These are phyloP conservation scores for Omphalotus guepiniiformis DNA, from an alignment of 768 basidiomycete genomes.

Conservation along the genomic window DNA sequence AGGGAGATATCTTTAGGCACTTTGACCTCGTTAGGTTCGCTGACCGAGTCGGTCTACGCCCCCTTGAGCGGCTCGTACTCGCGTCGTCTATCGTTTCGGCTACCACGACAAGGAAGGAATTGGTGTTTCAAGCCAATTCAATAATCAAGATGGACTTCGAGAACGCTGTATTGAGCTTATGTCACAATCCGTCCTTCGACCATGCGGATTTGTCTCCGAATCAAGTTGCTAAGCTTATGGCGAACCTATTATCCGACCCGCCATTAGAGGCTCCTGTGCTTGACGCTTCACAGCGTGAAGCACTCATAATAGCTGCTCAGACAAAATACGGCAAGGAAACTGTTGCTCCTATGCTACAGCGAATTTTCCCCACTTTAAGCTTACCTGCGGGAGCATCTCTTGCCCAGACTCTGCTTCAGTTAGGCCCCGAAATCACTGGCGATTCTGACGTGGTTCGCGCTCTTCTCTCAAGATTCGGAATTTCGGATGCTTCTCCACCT, in stretches of 20 bases:
- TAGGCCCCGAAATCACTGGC: conserved; percentile 75
- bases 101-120: conserved; percentile 48
- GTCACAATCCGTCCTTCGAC: conserved; percentile 79
- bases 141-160: conserved; percentile 79
- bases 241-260: conserved; percentile 72
- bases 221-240: conserved; percentile 75
- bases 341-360: conserved; percentile 67
- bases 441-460: conserved; percentile 69
- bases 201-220: conserved; percentile 70
- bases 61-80: conserved; percentile 76
- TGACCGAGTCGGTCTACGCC: conserved; percentile 75
- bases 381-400: conserved; percentile 63
- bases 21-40: conserved; percentile 82
- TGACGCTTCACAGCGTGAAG: conserved; percentile 70
- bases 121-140: conserved; percentile 57
- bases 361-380: conserved; percentile 71
- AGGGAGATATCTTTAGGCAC: conserved; percentile 76
- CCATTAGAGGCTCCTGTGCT: conserved; percentile 67
- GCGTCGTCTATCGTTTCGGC: conserved; percentile 69
- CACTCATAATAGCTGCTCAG: conserved; percentile 69
- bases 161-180: conserved; percentile 68
- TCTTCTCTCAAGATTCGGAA: conserved; percentile 69
- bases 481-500: conserved; percentile 68
- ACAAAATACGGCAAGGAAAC: conserved; percentile 79
- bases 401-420: conserved; percentile 69